Evolutionary conservation across 2,329 filamentous ascomycete species (phyloP).

Genomic region (Fusarium caatingaense): DNA sequence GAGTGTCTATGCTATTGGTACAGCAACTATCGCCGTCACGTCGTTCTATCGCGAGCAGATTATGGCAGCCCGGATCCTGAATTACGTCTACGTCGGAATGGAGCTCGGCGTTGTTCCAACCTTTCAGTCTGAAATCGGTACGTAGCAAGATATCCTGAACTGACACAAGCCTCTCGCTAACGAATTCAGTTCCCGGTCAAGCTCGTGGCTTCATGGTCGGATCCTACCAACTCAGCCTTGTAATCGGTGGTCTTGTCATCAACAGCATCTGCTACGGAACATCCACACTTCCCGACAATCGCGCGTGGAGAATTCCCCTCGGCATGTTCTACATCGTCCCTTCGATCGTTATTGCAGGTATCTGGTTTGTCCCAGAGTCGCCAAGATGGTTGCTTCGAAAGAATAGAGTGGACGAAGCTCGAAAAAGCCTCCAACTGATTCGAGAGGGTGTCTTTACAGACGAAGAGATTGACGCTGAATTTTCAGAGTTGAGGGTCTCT

Average conservation of each 20-base stretch:
- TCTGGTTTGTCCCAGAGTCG: constrained; percentile 44
- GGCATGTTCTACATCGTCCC: constrained; percentile 42
- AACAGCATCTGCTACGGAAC: constrained; percentile 39
- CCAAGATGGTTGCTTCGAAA: constrained; percentile 43
- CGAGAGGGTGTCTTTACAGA: constrained; percentile 31
- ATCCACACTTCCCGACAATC: constrained; percentile 31
- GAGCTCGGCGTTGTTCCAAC: constrained; percentile 48
- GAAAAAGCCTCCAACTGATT: constrained; percentile 9
- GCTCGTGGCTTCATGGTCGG: constrained; percentile 51
- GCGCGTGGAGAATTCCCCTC: constrained; percentile 38
- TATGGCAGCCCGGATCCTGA: constrained; percentile 40
- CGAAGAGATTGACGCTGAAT: constrained; percentile 33
- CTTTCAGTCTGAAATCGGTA: constrained; percentile 51
- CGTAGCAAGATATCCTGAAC: rapidly evolving
- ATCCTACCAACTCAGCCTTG: constrained; percentile 50
- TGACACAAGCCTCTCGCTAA: too few species aligned
- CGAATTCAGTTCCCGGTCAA: constrained; percentile 39
- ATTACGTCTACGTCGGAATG: constrained; percentile 42
- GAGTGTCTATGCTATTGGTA: constrained; percentile 49
- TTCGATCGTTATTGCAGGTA: constrained; percentile 8
- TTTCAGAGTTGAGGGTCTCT: constrained; percentile 23
- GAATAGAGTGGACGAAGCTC: constrained; percentile 34
- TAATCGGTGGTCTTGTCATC: constrained; percentile 44
- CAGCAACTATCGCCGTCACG: constrained; percentile 39
- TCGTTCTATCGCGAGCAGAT: constrained; percentile 36